A percentile compares a stretch with the other conserved stretches of the same genome.
Evolutionary conservation across 176 grass and related monocot genomes (phyloP).

Genomic region (Zoysia pacifica): DNA sequence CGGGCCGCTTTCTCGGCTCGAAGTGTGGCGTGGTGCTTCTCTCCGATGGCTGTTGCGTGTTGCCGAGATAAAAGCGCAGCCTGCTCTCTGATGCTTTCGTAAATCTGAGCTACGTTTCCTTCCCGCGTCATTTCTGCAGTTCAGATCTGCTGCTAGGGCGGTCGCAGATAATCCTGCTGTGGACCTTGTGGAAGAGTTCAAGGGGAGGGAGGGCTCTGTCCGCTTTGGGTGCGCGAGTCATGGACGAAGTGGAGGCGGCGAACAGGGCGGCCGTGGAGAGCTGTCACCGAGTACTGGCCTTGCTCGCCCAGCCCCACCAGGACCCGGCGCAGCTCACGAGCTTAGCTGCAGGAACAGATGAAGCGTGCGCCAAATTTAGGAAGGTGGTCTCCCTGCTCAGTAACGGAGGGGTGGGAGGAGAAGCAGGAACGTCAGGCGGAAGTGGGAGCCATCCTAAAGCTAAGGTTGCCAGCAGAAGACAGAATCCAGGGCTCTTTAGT

Average conservation of each 20-base stretch:
- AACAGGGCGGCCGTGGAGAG: conserved; percentile 65
- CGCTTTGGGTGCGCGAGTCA: conserved; percentile 4
- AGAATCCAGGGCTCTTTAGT: conserved; percentile 35
- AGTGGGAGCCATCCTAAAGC: conserved; percentile 51
- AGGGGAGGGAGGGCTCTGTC: not conserved
- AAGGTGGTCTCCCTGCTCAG: conserved; percentile 58
- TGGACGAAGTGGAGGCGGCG: conserved; percentile 69
- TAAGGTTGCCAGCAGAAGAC: conserved; percentile 47
- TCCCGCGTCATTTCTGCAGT: conserved; percentile 16
- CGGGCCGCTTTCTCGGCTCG: conserved; percentile 15
- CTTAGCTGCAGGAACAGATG: conserved; percentile 45
- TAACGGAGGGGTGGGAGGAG: conserved; percentile 19
- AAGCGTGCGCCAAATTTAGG: conserved; percentile 57
- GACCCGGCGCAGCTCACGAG: conserved; percentile 42
- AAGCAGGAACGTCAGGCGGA: conserved; percentile 17
- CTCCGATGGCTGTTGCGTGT: conserved; percentile 6
- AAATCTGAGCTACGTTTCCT: conserved; percentile 33
- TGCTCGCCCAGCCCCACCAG: conserved; percentile 47
- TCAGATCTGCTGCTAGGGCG: conserved; percentile 48
- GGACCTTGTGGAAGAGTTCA: not conserved
- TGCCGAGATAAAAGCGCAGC: not conserved
- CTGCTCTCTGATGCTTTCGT: conserved; percentile 8
- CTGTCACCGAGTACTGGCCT: conserved; percentile 63
- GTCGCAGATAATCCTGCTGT: not conserved
- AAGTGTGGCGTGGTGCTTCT: not conserved